These are phyloP conservation scores for Platismatia glauca DNA, from an alignment of 495 filamentous ascomycete species.

Conservation along the genomic window DNA sequence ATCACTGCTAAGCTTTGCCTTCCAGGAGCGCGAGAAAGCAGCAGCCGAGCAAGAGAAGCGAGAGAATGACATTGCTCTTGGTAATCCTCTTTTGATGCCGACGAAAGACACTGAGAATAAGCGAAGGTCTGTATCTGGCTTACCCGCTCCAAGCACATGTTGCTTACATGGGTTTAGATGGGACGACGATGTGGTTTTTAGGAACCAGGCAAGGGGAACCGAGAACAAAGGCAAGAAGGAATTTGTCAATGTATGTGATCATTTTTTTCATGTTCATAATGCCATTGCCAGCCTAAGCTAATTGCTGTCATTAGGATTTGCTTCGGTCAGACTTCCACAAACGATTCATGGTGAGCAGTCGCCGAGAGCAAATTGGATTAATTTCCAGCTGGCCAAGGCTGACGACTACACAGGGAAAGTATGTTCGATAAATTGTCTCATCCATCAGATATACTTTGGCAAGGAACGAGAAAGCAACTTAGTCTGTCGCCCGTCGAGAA, in stretches of 20 bases:
- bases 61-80: slow-evolving; percentile 81
- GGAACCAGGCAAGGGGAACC: slow-evolving; percentile 93
- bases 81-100: slow-evolving; percentile 83
- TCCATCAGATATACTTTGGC: background rate
- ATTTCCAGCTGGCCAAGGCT: slow-evolving; percentile 20
- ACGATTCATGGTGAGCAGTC: slow-evolving; percentile 74
- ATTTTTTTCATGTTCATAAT: background rate
- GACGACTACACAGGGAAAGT: slow-evolving; percentile 49
- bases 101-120: slow-evolving; percentile 63
- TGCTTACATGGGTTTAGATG: slow-evolving; percentile 51
- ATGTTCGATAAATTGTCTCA: slow-evolving; percentile 48
- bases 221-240: slow-evolving; percentile 88
- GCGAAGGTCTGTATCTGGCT: slow-evolving; percentile 36
- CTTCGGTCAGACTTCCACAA: slow-evolving; percentile 95
- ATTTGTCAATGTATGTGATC: slow-evolving; percentile 76
- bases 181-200: slow-evolving; percentile 99
- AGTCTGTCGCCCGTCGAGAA: background rate
- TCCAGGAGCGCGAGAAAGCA: slow-evolving; percentile 62
- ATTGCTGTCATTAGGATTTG: slow-evolving; percentile 53
- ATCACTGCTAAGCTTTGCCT: slow-evolving; percentile 4
- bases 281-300: slow-evolving; percentile 17
- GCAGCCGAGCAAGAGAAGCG: slow-evolving; percentile 71
- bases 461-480: background rate
- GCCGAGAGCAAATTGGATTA: background rate
- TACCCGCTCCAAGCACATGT: no score